Conservation (phyloP, 2,329 filamentous ascomycete species). For the Cercospora beticola region DNA sequence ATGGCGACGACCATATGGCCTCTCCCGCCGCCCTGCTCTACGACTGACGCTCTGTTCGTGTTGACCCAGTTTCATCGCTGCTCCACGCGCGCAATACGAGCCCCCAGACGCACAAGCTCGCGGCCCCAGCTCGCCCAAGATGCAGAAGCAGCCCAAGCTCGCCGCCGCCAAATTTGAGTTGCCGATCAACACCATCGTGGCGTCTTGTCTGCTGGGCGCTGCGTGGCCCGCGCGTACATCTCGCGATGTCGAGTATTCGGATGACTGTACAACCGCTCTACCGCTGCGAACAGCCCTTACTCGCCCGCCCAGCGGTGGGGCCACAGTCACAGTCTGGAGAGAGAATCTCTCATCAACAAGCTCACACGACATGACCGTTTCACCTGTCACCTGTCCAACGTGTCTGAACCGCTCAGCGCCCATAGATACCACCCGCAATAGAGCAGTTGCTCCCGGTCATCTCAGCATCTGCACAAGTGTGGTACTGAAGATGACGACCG, state of each 20-base stretch:
- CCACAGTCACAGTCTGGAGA: neutral
- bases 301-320: neutral
- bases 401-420: neutral
- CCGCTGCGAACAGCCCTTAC: neutral
- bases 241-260: neutral
- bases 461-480: neutral
- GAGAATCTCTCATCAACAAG: neutral
- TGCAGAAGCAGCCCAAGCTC: neutral
- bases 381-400: neutral
- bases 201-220: neutral
- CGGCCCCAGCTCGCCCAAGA: neutral
- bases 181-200: neutral
- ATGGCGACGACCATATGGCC: neutral
- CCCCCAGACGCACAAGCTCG: neutral
- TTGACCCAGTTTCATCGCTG: neutral
- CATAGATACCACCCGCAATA: neutral
- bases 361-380: neutral
- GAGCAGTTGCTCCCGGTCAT: neutral
- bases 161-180: neutral
- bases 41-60: neutral
- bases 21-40: neutral
- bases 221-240: neutral
- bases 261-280: neutral
- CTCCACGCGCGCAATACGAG: neutral
- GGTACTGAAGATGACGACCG: neutral